These are phyloP conservation scores for Plasmodium ovale DNA, from an alignment of 169 alveolate genomes.

Conservation along the genomic window DNA sequence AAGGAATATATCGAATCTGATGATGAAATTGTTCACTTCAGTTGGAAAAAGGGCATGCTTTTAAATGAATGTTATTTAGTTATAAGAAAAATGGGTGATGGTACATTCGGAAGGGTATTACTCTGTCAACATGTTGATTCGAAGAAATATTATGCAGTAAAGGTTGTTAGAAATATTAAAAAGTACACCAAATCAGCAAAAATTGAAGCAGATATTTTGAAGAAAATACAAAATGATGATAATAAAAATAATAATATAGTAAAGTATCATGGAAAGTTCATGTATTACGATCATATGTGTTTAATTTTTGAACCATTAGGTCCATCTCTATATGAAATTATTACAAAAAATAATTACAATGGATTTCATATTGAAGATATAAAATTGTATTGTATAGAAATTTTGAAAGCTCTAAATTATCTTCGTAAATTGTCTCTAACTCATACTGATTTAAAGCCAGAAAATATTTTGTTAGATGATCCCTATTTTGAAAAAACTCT, in stretches of 20 bases:
- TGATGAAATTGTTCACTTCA: conserved; percentile 80
- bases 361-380: conserved; percentile 95
- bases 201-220: conserved; percentile 95
- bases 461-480: conserved; percentile 94
- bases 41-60: conserved; percentile 84
- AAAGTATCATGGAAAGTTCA: conserved; percentile 91
- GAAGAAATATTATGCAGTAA: conserved; percentile 91
- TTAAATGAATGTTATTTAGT: conserved; percentile 89
- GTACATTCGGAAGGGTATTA: conserved; percentile 98
- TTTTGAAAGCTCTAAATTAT: conserved; percentile 93
- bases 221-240: conserved; percentile 87
- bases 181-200: conserved; percentile 97
- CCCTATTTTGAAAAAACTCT: conserved; percentile 83
- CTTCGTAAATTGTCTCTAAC: conserved; percentile 92
- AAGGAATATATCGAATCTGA: conserved; percentile 59
- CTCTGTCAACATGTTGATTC: conserved; percentile 89
- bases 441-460: conserved; percentile 99
- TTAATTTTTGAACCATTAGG: conserved; percentile 97
- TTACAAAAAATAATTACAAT: conserved; percentile 93
- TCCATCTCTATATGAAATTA: conserved; percentile 94
- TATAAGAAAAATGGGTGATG: conserved; percentile 94
- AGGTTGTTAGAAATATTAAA: conserved; percentile 94
- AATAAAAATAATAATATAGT: conserved; percentile 92
- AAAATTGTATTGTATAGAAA: conserved; percentile 93
- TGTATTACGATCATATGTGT: conserved; percentile 92